phyloP scores from a whole-genome alignment of 257 asterid species.

The Forsythia viridissima region DNA sequence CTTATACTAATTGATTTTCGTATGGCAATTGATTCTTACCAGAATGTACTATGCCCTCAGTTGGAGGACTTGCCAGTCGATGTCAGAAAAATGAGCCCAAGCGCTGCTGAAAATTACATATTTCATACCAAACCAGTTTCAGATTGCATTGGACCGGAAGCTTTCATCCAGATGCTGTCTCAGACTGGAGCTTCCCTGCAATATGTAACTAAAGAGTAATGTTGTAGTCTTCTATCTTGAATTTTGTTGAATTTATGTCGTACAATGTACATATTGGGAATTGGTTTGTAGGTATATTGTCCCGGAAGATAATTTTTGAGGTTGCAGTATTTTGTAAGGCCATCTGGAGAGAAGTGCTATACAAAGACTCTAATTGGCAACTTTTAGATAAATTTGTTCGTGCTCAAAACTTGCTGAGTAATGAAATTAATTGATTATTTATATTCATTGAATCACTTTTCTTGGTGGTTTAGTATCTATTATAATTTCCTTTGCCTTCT shows the following conservation, averaged over 20 bases:
- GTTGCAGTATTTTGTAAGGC: conserved; percentile 9
- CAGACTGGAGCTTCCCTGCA: conserved; percentile 72
- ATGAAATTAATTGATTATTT: not conserved
- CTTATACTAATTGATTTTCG: conserved; percentile 13
- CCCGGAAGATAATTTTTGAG: not conserved
- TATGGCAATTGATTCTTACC: conserved; percentile 32
- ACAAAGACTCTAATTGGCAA: not conserved
- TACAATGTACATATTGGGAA: not conserved
- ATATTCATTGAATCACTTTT: conserved; percentile 15
- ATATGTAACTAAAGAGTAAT: conserved; percentile 75
- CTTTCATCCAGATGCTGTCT: conserved; percentile 57
- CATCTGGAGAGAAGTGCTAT: conserved; percentile 10
- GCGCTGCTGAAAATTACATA: conserved; percentile 58
- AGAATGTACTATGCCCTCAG: conserved; percentile 42
- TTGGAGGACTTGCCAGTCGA: conserved; percentile 57
- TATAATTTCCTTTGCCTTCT: not conserved
- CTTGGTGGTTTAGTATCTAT: conserved; percentile 6
- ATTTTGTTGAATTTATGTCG: not conserved
- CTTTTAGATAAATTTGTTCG: not conserved
- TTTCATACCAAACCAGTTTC: conserved; percentile 47
- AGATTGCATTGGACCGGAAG: conserved; percentile 59
- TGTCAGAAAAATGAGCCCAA: conserved; percentile 68
- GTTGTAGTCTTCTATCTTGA: conserved; percentile 19
- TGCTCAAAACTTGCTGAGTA: not conserved
- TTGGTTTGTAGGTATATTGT: not conserved